Evolutionary conservation across 495 filamentous ascomycete genomes (phyloP).

Genomic region (Trichoderma erinaceum): DNA sequence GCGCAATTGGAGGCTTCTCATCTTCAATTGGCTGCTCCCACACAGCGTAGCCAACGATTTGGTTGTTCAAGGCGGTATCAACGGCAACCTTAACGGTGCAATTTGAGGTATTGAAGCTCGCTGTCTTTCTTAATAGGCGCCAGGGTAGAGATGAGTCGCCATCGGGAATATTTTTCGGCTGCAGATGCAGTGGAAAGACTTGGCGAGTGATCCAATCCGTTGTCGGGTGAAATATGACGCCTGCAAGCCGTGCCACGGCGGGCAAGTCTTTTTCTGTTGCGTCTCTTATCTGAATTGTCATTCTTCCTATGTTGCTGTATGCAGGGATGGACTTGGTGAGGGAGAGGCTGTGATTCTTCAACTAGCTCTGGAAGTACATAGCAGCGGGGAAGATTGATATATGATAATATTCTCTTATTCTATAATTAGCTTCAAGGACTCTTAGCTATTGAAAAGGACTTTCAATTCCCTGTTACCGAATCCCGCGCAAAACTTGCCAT

Average conservation of each 20-base stretch:
- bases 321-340: background rate
- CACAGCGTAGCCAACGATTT: background rate
- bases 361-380: background rate
- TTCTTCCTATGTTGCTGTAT: background rate
- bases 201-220: constrained; percentile 6
- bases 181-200: constrained; percentile 1
- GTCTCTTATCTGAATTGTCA: background rate
- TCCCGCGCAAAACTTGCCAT: background rate
- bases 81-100: background rate
- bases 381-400: too few relatives aligned
- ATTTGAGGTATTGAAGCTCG: background rate
- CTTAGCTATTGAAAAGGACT: background rate
- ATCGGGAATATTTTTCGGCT: background rate
- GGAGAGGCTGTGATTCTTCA: background rate
- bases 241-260: background rate
- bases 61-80: background rate
- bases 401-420: background rate
- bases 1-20: background rate
- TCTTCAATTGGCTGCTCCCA: background rate
- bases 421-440: background rate
- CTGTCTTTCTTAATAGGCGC: background rate
- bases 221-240: background rate
- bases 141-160: background rate
- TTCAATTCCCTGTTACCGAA: background rate
- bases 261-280: background rate